These are phyloP conservation scores for Talaromyces marneffei DNA, from an alignment of 2,329 filamentous ascomycete species.

Conservation along the genomic window DNA sequence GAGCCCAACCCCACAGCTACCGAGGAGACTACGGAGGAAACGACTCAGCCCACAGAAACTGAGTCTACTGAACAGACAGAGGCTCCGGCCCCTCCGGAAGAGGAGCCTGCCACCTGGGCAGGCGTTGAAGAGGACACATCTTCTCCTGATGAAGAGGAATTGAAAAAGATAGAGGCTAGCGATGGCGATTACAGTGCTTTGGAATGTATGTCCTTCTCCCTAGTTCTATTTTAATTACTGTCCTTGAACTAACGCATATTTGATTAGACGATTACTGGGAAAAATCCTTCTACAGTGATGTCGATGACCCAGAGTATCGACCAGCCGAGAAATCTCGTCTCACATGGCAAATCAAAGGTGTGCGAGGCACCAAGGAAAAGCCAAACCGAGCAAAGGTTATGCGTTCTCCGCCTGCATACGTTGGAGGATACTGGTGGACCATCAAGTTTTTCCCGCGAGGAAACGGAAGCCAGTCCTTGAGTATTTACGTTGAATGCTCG, in stretches of 20 bases:
- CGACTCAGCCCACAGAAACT: slow-evolving; percentile 9
- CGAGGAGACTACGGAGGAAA: background rate
- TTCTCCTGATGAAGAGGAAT: slow-evolving; percentile 51
- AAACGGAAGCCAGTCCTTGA: slow-evolving; percentile 53
- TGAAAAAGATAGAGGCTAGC: slow-evolving; percentile 51
- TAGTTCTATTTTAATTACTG: background rate
- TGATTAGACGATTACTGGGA: slow-evolving; percentile 52
- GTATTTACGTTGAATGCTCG: slow-evolving; percentile 59
- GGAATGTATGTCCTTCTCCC: slow-evolving; percentile 38
- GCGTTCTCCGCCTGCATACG: slow-evolving; percentile 50
- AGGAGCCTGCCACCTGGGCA: slow-evolving; percentile 46
- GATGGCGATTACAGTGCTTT: slow-evolving; percentile 49
- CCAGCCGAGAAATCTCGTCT: slow-evolving; percentile 51
- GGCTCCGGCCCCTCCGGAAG: slow-evolving; percentile 18
- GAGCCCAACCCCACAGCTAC: background rate
- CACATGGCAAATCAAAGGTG: slow-evolving; percentile 53
- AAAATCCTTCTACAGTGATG: slow-evolving; percentile 48
- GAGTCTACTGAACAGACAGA: slow-evolving; percentile 7
- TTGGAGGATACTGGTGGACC: slow-evolving; percentile 59
- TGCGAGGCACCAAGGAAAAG: slow-evolving; percentile 56
- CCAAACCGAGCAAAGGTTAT: slow-evolving; percentile 56
- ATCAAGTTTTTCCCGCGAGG: slow-evolving; percentile 61
- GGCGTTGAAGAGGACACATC: slow-evolving; percentile 53
- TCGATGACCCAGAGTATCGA: slow-evolving; percentile 54
- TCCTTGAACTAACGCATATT: background rate